Evolutionary conservation across 805 yeast genomes (phyloP).

Genomic region (Candida boidinii): DNA sequence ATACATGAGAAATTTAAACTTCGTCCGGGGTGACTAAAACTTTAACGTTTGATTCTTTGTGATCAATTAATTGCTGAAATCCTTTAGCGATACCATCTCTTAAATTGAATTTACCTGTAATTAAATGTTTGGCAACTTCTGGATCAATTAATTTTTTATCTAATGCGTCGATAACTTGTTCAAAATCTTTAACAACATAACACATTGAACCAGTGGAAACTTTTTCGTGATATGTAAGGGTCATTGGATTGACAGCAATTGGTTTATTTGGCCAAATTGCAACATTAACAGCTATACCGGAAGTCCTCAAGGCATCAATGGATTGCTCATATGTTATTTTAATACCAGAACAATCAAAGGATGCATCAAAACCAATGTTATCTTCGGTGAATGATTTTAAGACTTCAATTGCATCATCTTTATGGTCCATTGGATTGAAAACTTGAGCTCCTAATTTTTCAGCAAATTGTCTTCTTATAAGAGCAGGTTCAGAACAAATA

Average conservation of each 20-base stretch:
- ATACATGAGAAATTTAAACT: too few species aligned
- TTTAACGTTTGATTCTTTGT: conserved; percentile 50
- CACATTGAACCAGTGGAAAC: conserved; percentile 53
- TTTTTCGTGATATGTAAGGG: conserved; percentile 46
- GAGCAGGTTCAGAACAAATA: conserved; percentile 56
- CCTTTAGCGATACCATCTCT: conserved; percentile 48
- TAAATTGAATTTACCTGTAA: conserved; percentile 44
- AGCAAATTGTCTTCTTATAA: conserved; percentile 53
- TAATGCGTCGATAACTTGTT: conserved; percentile 44
- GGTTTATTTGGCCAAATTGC: conserved; percentile 57
- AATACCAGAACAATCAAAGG: conserved; percentile 50
- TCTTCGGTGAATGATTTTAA: conserved; percentile 30
- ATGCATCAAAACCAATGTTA: conserved; percentile 37
- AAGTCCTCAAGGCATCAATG: conserved; percentile 37
- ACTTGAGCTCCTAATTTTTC: conserved; percentile 37
- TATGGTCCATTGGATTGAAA: conserved; percentile 40
- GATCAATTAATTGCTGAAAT: conserved; percentile 36
- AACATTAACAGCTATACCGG: conserved; percentile 54
- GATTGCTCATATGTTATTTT: conserved; percentile 45
- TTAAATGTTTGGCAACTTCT: conserved; percentile 35
- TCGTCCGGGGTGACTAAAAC: conserved; percentile 41
- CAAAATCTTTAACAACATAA: conserved; percentile 47
- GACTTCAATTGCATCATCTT: conserved; percentile 28
- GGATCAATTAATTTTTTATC: conserved; percentile 35
- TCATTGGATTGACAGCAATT: conserved; percentile 44